Conservation (phyloP, 2,329 filamentous ascomycete species). For the Fusarium coicis region DNA sequence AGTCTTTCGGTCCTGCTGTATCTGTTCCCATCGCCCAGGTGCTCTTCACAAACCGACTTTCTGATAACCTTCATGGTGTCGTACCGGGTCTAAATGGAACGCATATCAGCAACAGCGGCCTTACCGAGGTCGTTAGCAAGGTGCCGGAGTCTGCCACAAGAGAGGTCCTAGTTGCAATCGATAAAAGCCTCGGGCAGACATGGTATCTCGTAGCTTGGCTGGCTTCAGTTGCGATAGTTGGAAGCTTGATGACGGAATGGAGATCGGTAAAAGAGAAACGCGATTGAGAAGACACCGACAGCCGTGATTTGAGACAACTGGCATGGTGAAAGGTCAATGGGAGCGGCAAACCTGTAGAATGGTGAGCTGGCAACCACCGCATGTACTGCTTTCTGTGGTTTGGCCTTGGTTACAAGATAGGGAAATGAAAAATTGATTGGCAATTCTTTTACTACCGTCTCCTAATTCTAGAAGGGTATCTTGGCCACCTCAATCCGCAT, state of each 20-base stretch:
- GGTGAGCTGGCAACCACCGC: accelerated
- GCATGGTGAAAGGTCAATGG: background rate
- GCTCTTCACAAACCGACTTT: slow-evolving; percentile 28
- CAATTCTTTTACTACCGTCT: accelerated
- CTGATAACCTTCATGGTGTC: slow-evolving; percentile 3
- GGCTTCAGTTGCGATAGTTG: slow-evolving; percentile 13
- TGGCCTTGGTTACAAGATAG: too few species aligned
- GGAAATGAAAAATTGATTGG: accelerated
- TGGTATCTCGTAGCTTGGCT: slow-evolving; percentile 22
- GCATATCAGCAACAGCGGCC: background rate
- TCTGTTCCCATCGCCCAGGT: slow-evolving; percentile 29
- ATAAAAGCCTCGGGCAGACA: slow-evolving; percentile 12
- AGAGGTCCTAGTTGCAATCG: background rate
- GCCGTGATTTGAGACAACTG: too few species aligned
- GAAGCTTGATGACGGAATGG: slow-evolving; percentile 22
- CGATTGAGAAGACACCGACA: background rate
- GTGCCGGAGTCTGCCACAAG: background rate
- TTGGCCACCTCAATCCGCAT: background rate
- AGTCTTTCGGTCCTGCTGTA: slow-evolving; percentile 34
- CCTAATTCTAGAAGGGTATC: accelerated
- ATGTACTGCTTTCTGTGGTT: accelerated
- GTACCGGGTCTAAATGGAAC: background rate
- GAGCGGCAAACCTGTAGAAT: background rate
- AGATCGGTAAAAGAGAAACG: slow-evolving; percentile 15
- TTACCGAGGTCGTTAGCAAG: background rate